These are phyloP conservation scores for Acer yangbiense DNA, from an alignment of 345 rosid species.

Conservation along the genomic window DNA sequence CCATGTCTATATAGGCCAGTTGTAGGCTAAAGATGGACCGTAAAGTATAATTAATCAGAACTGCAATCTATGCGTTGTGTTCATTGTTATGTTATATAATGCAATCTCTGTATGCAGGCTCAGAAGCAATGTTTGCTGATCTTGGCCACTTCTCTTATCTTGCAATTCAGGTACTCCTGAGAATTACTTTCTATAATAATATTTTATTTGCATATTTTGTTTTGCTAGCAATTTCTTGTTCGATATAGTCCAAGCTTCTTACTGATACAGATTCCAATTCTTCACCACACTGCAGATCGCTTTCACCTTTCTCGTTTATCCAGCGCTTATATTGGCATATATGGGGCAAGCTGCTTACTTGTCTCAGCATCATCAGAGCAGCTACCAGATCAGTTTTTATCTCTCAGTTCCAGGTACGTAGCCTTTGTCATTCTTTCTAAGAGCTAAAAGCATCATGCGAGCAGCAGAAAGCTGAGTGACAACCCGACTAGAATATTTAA, in stretches of 20 bases:
- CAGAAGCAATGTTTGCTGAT: constrained; percentile 99
- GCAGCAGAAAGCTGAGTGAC: constrained; percentile 1
- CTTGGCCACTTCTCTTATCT: constrained; percentile 96
- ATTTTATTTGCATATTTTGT: neutral
- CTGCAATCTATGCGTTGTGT: neutral
- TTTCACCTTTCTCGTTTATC: constrained; percentile 93
- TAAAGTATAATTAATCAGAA: neutral
- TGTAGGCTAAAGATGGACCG: neutral
- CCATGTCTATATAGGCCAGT: neutral
- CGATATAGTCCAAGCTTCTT: neutral
- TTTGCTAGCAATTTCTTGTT: neutral
- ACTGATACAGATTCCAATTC: neutral
- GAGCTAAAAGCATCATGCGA: neutral
- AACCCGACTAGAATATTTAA: neutral
- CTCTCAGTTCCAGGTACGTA: constrained; percentile 96
- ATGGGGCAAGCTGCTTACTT: constrained; percentile 99
- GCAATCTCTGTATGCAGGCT: constrained; percentile 55
- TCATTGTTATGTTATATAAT: neutral
- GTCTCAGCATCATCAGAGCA: constrained; percentile 77
- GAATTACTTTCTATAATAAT: neutral
- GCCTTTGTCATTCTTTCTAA: constrained; percentile 13
- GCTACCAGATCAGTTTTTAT: constrained; percentile 71
- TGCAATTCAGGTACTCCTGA: constrained; percentile 74
- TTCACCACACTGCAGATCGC: constrained; percentile 60
- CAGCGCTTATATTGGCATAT: constrained; percentile 95